Percentiles rank a stretch among this genome's conserved stretches.
phyloP scores from a whole-genome alignment of 1,284 basidiomycete species.

The Termitomyces sp. region DNA sequence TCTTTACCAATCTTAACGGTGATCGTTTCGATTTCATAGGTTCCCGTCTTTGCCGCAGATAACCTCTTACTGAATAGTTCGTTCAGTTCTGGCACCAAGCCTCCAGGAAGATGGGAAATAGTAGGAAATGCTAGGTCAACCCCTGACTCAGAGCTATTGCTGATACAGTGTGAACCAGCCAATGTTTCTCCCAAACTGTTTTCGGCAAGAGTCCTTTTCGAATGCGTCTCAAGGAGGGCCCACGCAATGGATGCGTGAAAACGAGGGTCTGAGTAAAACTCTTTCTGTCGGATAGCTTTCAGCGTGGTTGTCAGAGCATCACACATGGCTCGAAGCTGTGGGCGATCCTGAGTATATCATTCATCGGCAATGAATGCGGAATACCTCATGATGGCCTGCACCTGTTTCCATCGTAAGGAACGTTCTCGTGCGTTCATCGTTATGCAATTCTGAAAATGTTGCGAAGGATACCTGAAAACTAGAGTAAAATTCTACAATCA shows the following conservation, averaged over 20 bases:
- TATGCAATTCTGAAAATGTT: constrained; percentile 60
- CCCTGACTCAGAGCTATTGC: constrained; percentile 2
- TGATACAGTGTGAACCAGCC: not conserved
- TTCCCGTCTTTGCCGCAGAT: constrained; percentile 37
- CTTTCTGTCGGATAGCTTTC: constrained; percentile 55
- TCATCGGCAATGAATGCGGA: constrained; percentile 3
- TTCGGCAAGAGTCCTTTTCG: not conserved
- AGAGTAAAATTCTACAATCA: not conserved
- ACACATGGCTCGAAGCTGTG: constrained; percentile 50
- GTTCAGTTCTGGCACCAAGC: constrained; percentile 45
- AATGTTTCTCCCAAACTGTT: not conserved
- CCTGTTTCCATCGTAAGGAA: constrained; percentile 76
- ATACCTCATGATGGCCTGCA: constrained; percentile 68
- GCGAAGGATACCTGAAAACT: constrained; percentile 75
- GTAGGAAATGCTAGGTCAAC: constrained; percentile 32
- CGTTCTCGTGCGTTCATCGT: constrained; percentile 73
- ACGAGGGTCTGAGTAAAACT: constrained; percentile 67
- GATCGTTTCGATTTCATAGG: constrained; percentile 49
- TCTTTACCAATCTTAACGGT: constrained; percentile 64
- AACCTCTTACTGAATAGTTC: constrained; percentile 37
- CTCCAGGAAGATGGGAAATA: constrained; percentile 47
- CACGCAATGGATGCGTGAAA: constrained; percentile 83
- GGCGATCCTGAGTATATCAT: constrained; percentile 7
- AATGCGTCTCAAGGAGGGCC: constrained; percentile 46
- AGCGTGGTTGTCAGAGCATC: constrained; percentile 51